A percentile compares a stretch with the other conserved stretches of the same genome.
phyloP scores from a whole-genome alignment of 2,329 filamentous ascomycete genomes.

The Cryphonectria carpinicola region DNA sequence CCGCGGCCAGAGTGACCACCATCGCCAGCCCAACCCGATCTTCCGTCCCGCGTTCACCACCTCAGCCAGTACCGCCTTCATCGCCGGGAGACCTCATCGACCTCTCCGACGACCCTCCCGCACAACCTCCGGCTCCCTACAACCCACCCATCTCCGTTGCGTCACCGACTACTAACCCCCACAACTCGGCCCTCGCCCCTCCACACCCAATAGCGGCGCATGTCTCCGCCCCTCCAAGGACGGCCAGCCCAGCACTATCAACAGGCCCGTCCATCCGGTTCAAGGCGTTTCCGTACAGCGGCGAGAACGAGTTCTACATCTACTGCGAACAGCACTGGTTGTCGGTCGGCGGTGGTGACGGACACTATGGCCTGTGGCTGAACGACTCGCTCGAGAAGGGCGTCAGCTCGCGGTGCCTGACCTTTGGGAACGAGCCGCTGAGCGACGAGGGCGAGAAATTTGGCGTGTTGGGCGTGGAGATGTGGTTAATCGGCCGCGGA shows the following conservation, averaged over 20 bases:
- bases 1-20: constrained; percentile 45
- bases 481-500: constrained; percentile 80
- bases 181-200: constrained; percentile 7
- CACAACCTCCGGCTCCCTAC: constrained; percentile 29
- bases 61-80: constrained; percentile 37
- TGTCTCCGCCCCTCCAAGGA: constrained; percentile 15
- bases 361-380: constrained; percentile 92
- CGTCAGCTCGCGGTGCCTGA: constrained; percentile 81
- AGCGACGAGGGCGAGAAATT: constrained; percentile 95
- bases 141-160: not conserved
- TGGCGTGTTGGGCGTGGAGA: constrained; percentile 84
- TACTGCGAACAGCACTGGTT: constrained; percentile 86
- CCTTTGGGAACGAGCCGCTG: constrained; percentile 92
- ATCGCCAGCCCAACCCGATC: constrained; percentile 36
- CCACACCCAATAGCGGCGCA: not conserved
- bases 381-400: constrained; percentile 84
- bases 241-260: constrained; percentile 42
- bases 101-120: constrained; percentile 31
- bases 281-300: constrained; percentile 95
- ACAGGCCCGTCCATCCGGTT: constrained; percentile 82
- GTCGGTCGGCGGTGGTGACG: constrained; percentile 85
- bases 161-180: not conserved
- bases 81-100: constrained; percentile 31
- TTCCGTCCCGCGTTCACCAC: constrained; percentile 29
- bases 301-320: constrained; percentile 95